Evolutionary conservation across 2,329 filamentous ascomycete genomes (phyloP), one percentile per base, ranked within the genome.

Genomic region (Hypoxylon sp.): DNA sequence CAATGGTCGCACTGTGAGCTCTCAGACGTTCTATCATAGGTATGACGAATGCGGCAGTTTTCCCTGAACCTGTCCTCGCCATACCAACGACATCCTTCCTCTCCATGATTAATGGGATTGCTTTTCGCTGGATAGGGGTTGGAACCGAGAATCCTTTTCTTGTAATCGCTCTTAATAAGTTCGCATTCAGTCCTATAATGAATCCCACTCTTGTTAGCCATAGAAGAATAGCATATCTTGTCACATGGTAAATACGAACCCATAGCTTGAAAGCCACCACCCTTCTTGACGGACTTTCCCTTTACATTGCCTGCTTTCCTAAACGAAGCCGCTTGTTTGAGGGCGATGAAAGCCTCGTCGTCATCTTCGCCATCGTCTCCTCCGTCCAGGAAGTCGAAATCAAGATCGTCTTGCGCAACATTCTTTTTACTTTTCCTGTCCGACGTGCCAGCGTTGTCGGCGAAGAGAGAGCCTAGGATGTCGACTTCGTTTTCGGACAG

Each of bases 1-100:
- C 96, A 70, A 98, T 91, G 75, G 92, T 91, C 31, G 91, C 90
- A 77, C 92, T 97, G 80, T 99, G 97, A 24, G 89, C 87, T 80
- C 94, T 97, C 68, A 99, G 84, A 72, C 91, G 92, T 83, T 99
- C 93, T 68, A 99, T 94, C 95, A 99, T 97, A 47, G 96, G 96
- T 71, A 99, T 97, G 27, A 98, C 94, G 80, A 99, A 99, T 21
- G 96, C 96, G 0, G 94, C 96, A 0, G 97, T 99, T 84, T 99
- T 99, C 83, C 96, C 96, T 19, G 94, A 98, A 78, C 96, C 96
- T n/a, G 97, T 99, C 72, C 97, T 88, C 6, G 96, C 96, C 96
- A 99, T 99, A 72, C 94, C 97, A 24, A 99, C 95, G n/a, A 98
- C 93, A 86, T 99, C 96, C 81, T 94, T 93, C 59, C 92, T 89